Evolutionary conservation across 2,329 filamentous ascomycete species (phyloP), one percentile per base, ranked within the genome.

Genomic region (Volutella citrinella): DNA sequence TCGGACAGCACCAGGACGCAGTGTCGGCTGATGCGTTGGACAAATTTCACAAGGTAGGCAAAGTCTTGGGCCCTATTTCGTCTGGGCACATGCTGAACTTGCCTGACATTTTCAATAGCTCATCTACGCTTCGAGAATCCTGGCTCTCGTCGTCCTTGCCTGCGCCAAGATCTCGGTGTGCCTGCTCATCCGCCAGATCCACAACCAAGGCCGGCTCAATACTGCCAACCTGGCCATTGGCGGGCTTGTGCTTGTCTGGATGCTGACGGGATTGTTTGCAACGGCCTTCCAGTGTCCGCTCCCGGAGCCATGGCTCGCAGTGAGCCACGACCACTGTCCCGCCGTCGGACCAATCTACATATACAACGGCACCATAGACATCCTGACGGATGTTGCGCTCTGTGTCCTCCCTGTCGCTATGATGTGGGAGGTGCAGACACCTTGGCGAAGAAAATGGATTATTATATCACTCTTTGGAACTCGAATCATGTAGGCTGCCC

Each of bases 401-500:
- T 51, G 48, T 2, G 2, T 42, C 2, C 19, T 51, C 2, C 48
- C 48, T 0, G 41, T 51, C 1, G 44, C 42, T 6, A 51, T 51
- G 48, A 51, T 51, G 48, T 51, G 48, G 48, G 30, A 44, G 1
- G 48, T 51, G 3, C 46, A 51, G 11, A 51, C 48, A 8, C 42
- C 43, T 2, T n/a, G 28, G 3, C 31, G 35, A 12, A 39, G 48
- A 22, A 51, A 51, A 17, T 1, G 26, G 1, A 42, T 51, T 13
- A 44, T 51, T 21, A 42, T 46, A 32, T 30, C 32, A 7, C 22
- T 51, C 0, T 51, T 51, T 19, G 37, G 48, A n/a, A 44, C 39
- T 12, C 44, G 48, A 15, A 28, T 51, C 10, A 38, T 51, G 43
- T 45, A n/a, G n/a, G n/a, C n/a, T n/a, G n/a, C n/a, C n/a, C n/a